Evolutionary conservation across 495 filamentous ascomycete genomes (phyloP), one percentile per base, ranked within the genome.

Genomic region (Aspergillus cristatus): DNA sequence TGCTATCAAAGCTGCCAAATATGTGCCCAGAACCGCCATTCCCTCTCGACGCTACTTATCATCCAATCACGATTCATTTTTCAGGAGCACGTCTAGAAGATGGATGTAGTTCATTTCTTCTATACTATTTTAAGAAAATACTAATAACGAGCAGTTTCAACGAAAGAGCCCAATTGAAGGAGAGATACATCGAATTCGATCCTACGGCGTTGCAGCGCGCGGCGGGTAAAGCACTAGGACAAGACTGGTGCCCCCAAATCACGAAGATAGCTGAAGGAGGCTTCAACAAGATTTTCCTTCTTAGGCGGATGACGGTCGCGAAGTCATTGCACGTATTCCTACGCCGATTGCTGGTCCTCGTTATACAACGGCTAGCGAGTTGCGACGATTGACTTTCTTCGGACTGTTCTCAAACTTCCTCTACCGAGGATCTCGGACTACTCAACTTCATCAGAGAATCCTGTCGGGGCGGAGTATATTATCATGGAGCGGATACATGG

Each of bases 321-420:
- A 58, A 45, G 47, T 65, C 18, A 57, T 68, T 35, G 61, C 57
- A 18, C 53, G 53, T 34, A 55, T 65, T 38, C 55, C 62, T 0
- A 61, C 49, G 37, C 50, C 54, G 3, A 51, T 55, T 39, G 55
- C 60, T 16, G 54, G 53, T 32, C 42, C 53, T 38, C 48, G 53
- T 45, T 55, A 59, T 35, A 54, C 54, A 24, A 63, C 55, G 3
- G 63, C 62, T 3, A 69, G 63, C 45, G 65, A 71, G 45, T 67
- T 12, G 67, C 67, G 14, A 71, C 65, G 4, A 57, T 69, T 43
- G 38, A 43, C 38, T 62, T 60, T 52, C 34, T 63, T 30, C 51
- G 56, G 43, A 14, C 15, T 45, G 30, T 58, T 14, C 51, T 61
- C 24, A 42, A 52, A 44, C 34, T 62, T 2, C 64, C 61, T 7